These are phyloP conservation scores for Leptographium procerum DNA, from an alignment of 2,329 filamentous ascomycete species.

Conservation along the genomic window DNA sequence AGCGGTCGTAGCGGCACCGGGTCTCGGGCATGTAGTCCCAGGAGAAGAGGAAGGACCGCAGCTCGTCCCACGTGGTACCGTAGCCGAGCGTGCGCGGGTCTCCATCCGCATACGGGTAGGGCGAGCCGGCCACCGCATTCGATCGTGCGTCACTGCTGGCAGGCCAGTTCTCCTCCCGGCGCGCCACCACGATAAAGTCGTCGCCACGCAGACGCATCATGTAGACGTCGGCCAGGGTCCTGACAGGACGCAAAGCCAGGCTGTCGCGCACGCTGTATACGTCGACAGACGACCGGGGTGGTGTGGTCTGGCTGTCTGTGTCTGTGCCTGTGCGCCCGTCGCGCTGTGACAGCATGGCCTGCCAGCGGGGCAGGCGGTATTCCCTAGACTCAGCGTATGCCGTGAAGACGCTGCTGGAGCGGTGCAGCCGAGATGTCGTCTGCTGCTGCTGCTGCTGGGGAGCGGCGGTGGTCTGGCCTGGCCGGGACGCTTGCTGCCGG, in stretches of 20 bases:
- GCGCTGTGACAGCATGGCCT: conserved; percentile 8
- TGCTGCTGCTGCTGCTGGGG: neutral
- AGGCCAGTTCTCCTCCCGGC: conserved; percentile 1
- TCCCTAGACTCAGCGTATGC: conserved; percentile 8
- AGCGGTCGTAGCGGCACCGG: conserved; percentile 9
- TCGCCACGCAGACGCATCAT: conserved; percentile 7
- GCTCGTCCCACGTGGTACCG: conserved; percentile 10
- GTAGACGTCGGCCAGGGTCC: conserved; percentile 12
- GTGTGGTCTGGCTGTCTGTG: neutral
- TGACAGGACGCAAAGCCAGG: conserved; percentile 19
- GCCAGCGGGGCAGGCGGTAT: conserved; percentile 12
- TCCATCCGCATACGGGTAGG: conserved; percentile 8
- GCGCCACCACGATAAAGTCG: conserved; percentile 13
- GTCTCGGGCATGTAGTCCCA: conserved; percentile 11
- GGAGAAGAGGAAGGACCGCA: conserved; percentile 12
- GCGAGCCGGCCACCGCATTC: neutral
- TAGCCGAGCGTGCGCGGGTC: conserved; percentile 13
- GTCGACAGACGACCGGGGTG: conserved; percentile 32
- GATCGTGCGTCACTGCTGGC: neutral
- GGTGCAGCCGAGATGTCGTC: neutral
- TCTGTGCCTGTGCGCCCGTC: neutral
- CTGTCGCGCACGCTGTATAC: conserved; percentile 52
- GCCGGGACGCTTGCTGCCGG: too few relatives aligned
- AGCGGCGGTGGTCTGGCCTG: too few relatives aligned
- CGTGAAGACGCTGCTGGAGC: conserved; percentile 7